phyloP scores from a whole-genome alignment of 305 asterid genomes.

The Solanum chacoense region DNA sequence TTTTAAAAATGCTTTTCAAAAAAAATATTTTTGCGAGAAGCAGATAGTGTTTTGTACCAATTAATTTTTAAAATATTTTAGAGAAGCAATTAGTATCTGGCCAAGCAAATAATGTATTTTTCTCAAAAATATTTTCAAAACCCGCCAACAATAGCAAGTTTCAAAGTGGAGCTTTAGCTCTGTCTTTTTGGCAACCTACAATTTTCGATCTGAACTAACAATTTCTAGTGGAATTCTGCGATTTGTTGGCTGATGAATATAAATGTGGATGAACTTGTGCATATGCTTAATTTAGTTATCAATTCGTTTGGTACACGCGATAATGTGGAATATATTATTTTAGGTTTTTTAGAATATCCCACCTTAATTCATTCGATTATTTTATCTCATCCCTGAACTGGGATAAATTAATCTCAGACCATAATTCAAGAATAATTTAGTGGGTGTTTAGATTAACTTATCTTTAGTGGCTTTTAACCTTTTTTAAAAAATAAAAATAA shows the following conservation, averaged over 20 bases:
- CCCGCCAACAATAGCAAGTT: background rate
- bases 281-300: background rate
- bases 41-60: no score
- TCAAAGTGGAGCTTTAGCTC: background rate
- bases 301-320: background rate
- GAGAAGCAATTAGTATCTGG: no score
- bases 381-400: background rate
- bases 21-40: no score
- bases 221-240: background rate
- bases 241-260: background rate
- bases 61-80: no score
- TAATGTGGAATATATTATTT: no score
- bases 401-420: background rate
- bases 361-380: background rate
- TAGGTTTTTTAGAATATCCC: rapidly evolving
- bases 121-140: no score
- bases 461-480: background rate
- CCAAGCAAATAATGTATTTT: no score
- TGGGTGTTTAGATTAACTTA: background rate
- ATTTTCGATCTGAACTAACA: background rate
- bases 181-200: background rate
- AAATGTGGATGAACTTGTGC: background rate
- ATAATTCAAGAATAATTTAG: background rate
- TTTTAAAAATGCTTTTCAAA: no score
- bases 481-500: no score